These are phyloP conservation scores for Penicillium janthinellum DNA, from an alignment of 2,329 filamentous ascomycete genomes.

Conservation along the genomic window DNA sequence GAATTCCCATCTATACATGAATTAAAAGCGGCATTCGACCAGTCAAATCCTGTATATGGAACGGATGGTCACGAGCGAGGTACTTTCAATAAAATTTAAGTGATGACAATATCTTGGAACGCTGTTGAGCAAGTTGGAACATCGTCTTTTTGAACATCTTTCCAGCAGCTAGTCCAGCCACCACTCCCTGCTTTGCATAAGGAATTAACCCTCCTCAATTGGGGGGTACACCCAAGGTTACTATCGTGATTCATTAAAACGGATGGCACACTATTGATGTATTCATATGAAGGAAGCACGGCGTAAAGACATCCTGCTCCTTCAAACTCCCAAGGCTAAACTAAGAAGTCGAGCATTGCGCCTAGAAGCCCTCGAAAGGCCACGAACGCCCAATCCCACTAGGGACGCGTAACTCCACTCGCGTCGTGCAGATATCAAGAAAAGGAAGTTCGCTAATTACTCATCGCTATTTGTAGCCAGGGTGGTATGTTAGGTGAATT, in stretches of 20 bases:
- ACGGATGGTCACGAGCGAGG: not conserved
- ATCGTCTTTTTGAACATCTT: too few species aligned
- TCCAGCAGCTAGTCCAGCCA: too few species aligned
- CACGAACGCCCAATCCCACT: not conserved
- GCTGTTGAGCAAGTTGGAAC: too few species aligned
- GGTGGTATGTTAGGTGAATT: constrained; percentile 10
- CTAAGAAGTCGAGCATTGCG: not conserved
- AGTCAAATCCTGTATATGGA: not conserved
- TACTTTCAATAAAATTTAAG: too few species aligned
- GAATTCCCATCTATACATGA: constrained; percentile 14
- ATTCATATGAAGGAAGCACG: not conserved
- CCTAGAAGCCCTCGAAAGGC: not conserved
- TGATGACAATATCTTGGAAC: too few species aligned
- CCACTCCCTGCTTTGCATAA: too few species aligned
- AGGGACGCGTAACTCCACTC: not conserved
- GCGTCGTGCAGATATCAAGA: not conserved
- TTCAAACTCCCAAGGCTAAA: not conserved
- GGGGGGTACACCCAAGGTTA: not conserved
- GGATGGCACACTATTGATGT: too few species aligned
- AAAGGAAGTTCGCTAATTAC: not conserved
- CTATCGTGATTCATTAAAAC: not conserved
- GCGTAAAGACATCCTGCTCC: not conserved
- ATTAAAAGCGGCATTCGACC: constrained; percentile 13
- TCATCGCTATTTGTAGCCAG: constrained; percentile 1
- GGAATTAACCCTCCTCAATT: too few species aligned